Evolutionary conservation across 2,329 filamentous ascomycete species (phyloP).

Genomic region (Sclerotinia subarctica): DNA sequence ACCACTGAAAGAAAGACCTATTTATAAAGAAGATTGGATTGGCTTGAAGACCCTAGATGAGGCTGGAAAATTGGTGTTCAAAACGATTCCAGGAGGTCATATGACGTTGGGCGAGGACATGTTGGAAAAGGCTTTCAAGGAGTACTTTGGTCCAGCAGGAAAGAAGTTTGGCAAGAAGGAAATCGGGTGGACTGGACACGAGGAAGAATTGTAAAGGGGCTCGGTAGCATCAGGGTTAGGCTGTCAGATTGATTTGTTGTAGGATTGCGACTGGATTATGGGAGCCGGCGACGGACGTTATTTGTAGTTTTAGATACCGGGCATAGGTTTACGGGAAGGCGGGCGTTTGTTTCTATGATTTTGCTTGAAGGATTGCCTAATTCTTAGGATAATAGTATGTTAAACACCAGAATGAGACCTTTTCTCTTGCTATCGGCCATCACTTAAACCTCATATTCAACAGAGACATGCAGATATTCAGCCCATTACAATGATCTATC

Average conservation of each 20-base stretch:
- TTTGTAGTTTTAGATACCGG: slow-evolving; percentile 15
- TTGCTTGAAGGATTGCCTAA: neutral
- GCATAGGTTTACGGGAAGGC: neutral
- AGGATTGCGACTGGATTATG: neutral
- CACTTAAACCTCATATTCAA: neutral
- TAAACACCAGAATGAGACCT: neutral
- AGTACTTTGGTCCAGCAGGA: slow-evolving; percentile 43
- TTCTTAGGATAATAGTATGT: neutral
- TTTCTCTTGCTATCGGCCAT: neutral
- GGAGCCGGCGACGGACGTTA: neutral
- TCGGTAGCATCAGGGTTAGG: neutral
- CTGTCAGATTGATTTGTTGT: neutral
- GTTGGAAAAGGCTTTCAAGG: slow-evolving; percentile 46
- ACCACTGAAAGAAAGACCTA: slow-evolving; percentile 61
- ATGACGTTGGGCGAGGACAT: slow-evolving; percentile 72
- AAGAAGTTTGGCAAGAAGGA: slow-evolving; percentile 28
- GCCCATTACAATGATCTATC: slow-evolving; percentile 4
- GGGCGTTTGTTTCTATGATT: neutral
- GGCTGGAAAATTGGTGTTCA: slow-evolving; percentile 74
- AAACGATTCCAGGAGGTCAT: slow-evolving; percentile 70
- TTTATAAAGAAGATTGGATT: slow-evolving; percentile 93
- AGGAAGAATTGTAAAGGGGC: slow-evolving; percentile 18
- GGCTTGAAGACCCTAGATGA: slow-evolving; percentile 76
- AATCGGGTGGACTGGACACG: neutral
- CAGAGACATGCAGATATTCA: neutral